phyloP scores from a whole-genome alignment of 768 basidiomycete species.

The Suillus cothurnatus region DNA sequence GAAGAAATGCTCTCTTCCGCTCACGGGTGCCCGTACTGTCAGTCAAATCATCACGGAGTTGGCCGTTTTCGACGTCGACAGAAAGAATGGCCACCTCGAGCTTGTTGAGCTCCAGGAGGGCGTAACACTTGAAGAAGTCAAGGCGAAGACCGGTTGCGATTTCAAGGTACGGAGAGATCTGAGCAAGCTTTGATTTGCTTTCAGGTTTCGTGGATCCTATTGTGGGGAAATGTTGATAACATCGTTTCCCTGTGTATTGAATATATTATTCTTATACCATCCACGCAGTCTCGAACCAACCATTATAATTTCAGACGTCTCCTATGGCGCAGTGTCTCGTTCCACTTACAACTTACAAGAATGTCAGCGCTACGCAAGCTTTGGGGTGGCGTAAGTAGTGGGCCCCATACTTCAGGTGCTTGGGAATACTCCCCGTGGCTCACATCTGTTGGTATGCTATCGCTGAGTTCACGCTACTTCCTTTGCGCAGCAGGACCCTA shows the following conservation, averaged over 20 bases:
- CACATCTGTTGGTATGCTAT: neutral
- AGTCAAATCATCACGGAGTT: slow-evolving; percentile 94
- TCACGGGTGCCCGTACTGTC: slow-evolving; percentile 87
- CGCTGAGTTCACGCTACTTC: neutral
- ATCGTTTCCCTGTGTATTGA: neutral
- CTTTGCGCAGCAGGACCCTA: neutral
- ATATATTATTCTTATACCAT: slow-evolving; percentile 1
- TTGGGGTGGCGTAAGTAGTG: neutral
- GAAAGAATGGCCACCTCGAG: slow-evolving; percentile 67
- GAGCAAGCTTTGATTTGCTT: slow-evolving; percentile 44
- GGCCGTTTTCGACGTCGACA: slow-evolving; percentile 87
- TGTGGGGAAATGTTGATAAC: neutral
- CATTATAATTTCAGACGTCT: neutral
- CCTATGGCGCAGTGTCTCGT: neutral
- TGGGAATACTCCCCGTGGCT: neutral
- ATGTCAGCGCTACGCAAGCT: neutral
- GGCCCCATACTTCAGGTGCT: neutral
- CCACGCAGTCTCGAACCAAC: neutral
- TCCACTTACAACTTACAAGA: neutral
- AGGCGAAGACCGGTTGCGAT: slow-evolving; percentile 83
- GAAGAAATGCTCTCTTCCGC: slow-evolving; percentile 75
- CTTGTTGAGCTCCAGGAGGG: slow-evolving; percentile 85
- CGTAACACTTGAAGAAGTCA: slow-evolving; percentile 80
- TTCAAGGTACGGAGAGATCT: slow-evolving; percentile 64
- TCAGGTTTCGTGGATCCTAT: slow-evolving; percentile 15